A percentile compares a stretch with the other conserved stretches of the same genome.
Evolutionary conservation across 306 rosid genomes (phyloP).

Genomic region (Alnus glutinosa): DNA sequence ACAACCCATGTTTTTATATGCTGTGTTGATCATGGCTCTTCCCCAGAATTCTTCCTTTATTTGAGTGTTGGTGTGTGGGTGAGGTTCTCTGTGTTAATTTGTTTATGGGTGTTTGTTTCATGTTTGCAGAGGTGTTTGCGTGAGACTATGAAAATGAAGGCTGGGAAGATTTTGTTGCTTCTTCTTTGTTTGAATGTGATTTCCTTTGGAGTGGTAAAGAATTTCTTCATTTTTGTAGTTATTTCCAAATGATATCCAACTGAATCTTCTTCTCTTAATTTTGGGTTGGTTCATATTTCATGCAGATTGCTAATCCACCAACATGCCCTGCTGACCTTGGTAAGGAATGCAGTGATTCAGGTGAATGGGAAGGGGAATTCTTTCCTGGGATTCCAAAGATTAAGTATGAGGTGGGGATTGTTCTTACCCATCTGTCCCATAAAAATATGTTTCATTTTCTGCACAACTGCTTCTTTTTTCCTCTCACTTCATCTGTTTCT

Average conservation of each 20-base stretch:
- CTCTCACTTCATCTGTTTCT: not conserved
- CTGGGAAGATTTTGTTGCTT: conserved; percentile 37
- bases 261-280: conserved; percentile 4
- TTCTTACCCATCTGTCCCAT: not conserved
- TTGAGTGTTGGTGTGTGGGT: not conserved
- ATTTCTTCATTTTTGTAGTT: not conserved
- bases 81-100: not conserved
- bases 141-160: conserved; percentile 49
- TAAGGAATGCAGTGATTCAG: conserved; percentile 52
- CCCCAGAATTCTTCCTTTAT: not conserved
- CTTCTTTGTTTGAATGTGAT: conserved; percentile 50
- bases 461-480: not conserved
- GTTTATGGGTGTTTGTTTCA: not conserved
- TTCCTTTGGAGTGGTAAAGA: conserved; percentile 53
- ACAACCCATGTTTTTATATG: not conserved
- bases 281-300: conserved; percentile 9
- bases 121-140: conserved; percentile 28
- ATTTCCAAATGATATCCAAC: not conserved
- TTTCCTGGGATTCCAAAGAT: conserved; percentile 72
- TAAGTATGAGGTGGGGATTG: conserved; percentile 67
- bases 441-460: not conserved
- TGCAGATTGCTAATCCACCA: conserved; percentile 58
- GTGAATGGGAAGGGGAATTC: conserved; percentile 82
- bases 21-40: not conserved
- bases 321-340: conserved; percentile 65